phyloP scores from a whole-genome alignment of 1,284 basidiomycete genomes.

The Coniferiporia sulphurascens region DNA sequence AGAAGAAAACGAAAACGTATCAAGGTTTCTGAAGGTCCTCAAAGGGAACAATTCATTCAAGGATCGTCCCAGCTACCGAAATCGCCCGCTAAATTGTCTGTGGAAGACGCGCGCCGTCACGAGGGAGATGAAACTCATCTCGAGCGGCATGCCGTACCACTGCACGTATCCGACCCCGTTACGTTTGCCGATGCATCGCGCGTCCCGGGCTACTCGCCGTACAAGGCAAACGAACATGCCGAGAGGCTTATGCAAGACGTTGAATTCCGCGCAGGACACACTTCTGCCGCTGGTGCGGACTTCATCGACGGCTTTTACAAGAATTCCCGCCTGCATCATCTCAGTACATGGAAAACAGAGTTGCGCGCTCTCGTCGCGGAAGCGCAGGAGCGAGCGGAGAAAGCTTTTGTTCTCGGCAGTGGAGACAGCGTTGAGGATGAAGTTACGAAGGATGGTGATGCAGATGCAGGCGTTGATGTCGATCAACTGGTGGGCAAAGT shows the following conservation, averaged over 20 bases:
- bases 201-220: constrained; percentile 58
- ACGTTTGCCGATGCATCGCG: constrained; percentile 35
- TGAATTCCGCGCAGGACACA: constrained; percentile 83
- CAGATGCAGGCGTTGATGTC: background rate
- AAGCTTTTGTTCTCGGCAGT: constrained; percentile 19
- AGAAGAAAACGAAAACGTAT: constrained; percentile 85
- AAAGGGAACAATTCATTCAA: constrained; percentile 1
- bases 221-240: constrained; percentile 65
- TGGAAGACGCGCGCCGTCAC: no score
- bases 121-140: background rate
- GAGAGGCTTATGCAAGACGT: constrained; percentile 74
- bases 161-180: constrained; percentile 38
- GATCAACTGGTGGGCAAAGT: constrained; percentile 13
- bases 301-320: constrained; percentile 91
- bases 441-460: constrained; percentile 23
- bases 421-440: constrained; percentile 19
- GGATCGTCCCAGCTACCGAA: constrained; percentile 1
- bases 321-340: constrained; percentile 87
- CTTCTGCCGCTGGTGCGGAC: constrained; percentile 72
- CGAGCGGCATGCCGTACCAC: constrained; percentile 27
- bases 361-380: constrained; percentile 77
- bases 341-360: constrained; percentile 92
- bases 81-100: no score
- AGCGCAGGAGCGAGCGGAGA: constrained; percentile 69
- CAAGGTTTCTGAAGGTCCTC: constrained; percentile 68